These are phyloP conservation scores for Rhododendron williamsianum DNA, from an alignment of 148 eudicot species.

Conservation along the genomic window DNA sequence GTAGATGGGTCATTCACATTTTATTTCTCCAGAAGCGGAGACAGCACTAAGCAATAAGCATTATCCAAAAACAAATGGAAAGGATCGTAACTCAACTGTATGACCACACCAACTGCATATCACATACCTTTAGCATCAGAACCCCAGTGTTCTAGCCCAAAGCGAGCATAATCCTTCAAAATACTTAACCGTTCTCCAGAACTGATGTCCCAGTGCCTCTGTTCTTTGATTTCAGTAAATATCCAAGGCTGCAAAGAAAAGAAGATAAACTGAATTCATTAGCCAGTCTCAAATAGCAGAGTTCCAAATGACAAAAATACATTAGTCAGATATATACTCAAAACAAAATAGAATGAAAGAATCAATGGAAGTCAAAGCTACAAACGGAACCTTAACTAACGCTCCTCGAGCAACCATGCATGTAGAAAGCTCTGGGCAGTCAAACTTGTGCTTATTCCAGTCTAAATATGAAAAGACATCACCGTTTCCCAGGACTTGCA, in stretches of 20 bases:
- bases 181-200: slow-evolving; percentile 80
- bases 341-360: background rate
- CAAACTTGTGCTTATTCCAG: slow-evolving; percentile 76
- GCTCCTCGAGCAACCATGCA: slow-evolving; percentile 98
- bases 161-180: slow-evolving; percentile 77
- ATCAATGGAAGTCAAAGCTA: background rate
- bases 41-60: background rate
- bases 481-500: slow-evolving; percentile 92
- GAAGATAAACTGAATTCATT: background rate
- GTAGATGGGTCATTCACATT: background rate
- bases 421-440: slow-evolving; percentile 80
- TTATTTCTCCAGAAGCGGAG: background rate
- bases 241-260: slow-evolving; percentile 79
- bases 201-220: slow-evolving; percentile 93
- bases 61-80: background rate
- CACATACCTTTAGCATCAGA: slow-evolving; percentile 89
- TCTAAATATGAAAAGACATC: slow-evolving; percentile 83
- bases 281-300: background rate
- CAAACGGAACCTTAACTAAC: slow-evolving; percentile 62
- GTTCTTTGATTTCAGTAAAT: slow-evolving; percentile 98
- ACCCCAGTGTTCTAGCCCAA: slow-evolving; percentile 99
- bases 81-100: background rate
- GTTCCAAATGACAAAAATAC: background rate
- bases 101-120: background rate
- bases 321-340: background rate